A percentile compares a stretch with the other conserved stretches of the same genome.
Conservation (phyloP, 116 monocot species). For the Posidonia oceanica region DNA sequence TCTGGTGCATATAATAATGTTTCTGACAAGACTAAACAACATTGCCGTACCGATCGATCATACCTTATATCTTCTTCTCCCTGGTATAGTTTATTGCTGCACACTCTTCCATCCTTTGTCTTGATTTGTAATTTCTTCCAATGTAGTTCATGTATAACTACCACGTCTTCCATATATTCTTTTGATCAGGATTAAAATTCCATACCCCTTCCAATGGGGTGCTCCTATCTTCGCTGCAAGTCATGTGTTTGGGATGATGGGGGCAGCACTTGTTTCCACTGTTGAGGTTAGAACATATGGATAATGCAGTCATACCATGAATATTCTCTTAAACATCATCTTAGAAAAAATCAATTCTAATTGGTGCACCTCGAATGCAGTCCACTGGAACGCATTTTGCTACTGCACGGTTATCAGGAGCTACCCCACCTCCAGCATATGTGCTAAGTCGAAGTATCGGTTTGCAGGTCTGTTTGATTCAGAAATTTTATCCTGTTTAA, state of each 20-base stretch:
- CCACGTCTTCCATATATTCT: neutral
- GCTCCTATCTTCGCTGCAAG: slow-evolving; percentile 65
- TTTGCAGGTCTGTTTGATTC: slow-evolving; percentile 45
- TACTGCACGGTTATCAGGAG: slow-evolving; percentile 63
- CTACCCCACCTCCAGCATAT: slow-evolving; percentile 64
- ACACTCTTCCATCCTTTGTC: neutral
- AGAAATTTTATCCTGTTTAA: neutral
- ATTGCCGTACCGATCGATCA: slow-evolving; percentile 72
- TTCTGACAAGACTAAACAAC: slow-evolving; percentile 39
- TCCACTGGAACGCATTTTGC: slow-evolving; percentile 66
- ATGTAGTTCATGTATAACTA: neutral
- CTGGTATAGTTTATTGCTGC: slow-evolving; percentile 29
- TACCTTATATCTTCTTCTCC: slow-evolving; percentile 69
- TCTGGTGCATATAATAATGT: slow-evolving; percentile 74
- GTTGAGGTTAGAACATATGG: slow-evolving; percentile 41
- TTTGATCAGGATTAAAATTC: slow-evolving; percentile 60
- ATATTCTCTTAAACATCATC: neutral
- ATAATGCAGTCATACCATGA: neutral
- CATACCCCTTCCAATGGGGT: slow-evolving; percentile 93
- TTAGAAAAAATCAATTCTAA: neutral
- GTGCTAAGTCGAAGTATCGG: slow-evolving; percentile 76
- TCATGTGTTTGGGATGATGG: slow-evolving; percentile 90
- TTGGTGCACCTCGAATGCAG: slow-evolving; percentile 8
- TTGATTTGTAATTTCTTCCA: neutral
- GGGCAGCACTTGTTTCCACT: slow-evolving; percentile 65